Base-by-base conservation (phyloP, 176 grass and related monocot species). In the Coix lacrymajobi region DNA sequence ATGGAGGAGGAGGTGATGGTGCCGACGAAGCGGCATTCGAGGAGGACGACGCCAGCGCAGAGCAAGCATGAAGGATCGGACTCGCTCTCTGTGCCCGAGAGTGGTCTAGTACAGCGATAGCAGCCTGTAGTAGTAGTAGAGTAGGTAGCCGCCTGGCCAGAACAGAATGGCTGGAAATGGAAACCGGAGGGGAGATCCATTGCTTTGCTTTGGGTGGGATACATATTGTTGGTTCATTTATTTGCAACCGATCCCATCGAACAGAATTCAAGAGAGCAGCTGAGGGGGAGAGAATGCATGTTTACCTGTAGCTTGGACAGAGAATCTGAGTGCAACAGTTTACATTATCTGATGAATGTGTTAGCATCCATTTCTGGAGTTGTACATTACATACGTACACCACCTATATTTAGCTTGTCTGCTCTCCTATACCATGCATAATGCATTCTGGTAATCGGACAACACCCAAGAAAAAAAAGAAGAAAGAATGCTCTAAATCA, bases 21-120 rank as follows among this genome's bases (percentile, higher is more conserved):
- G 60, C 91, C 96, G 22, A 98, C 96, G 28, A 98, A 98, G 91
- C 69, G 96, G 26, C 89, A 90, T 19, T 98, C 96, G 4, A 87
- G 96, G 8, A 80, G 74, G 70, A 98, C 85, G 41, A 98, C 96
- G 3, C 96, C 96, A 0, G 91, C 79, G 1, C 88, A 82, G 28
- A 98, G 96, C 79, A 98, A 81, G 87, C 63, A 90, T 5, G 87
- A 85, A 8, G 78, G 79, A 6, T 93, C 89, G 10, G 85, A 92
- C 10, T 70, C 88, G 43, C 82, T 76, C 11, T 89, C 88, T 69
- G 49, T 92, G 49, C 79, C 73, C 4, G 90, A 94, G 6, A 67
- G 54, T 25, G 8, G 25, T 28, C 58, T 62, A n/a, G n/a, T n/a
- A 14, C 60, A 62, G 54, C 22, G 54, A 25, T 58, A 58, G 54